Evolutionary conservation across 768 basidiomycete species (phyloP).

Genomic region (Lactarius pseudohatsudake): DNA sequence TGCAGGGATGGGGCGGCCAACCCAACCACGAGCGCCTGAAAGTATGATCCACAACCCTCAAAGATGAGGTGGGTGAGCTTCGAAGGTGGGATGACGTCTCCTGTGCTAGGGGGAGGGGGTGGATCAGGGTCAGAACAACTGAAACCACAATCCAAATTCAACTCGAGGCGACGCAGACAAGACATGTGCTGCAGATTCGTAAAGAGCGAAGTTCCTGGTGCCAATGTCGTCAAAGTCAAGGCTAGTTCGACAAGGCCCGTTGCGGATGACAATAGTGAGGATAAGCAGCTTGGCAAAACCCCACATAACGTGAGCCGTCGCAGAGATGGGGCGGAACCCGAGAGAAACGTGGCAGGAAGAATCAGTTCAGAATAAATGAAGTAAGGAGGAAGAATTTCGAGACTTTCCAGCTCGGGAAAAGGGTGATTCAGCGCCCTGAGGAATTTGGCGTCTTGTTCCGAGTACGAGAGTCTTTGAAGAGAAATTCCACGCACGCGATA

Average conservation of each 20-base stretch:
- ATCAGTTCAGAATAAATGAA: no score
- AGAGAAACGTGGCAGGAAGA: not conserved
- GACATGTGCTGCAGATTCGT: not conserved
- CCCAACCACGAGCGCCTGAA: not conserved
- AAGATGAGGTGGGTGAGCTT: not conserved
- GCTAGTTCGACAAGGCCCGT: not conserved
- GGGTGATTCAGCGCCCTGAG: not conserved
- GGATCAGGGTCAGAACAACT: no score
- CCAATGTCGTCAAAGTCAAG: not conserved
- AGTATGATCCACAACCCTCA: not conserved
- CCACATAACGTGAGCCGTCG: not conserved
- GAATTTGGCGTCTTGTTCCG: not conserved
- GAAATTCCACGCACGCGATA: no score
- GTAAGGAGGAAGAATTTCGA: not conserved
- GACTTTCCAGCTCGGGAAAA: conserved; percentile 11
- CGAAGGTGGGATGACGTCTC: not conserved
- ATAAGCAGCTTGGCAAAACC: not conserved
- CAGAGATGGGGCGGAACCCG: not conserved
- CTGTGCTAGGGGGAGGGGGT: no score
- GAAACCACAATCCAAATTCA: not conserved
- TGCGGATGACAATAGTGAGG: conserved; percentile 1
- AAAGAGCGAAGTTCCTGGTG: not conserved
- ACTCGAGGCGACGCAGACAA: not conserved
- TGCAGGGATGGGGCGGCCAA: conserved; percentile 12
- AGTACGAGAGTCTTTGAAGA: no score